Evolutionary conservation across 169 alveolate genomes (phyloP), one percentile per base, ranked within the genome.

Genomic region (Cytauxzoon felis): DNA sequence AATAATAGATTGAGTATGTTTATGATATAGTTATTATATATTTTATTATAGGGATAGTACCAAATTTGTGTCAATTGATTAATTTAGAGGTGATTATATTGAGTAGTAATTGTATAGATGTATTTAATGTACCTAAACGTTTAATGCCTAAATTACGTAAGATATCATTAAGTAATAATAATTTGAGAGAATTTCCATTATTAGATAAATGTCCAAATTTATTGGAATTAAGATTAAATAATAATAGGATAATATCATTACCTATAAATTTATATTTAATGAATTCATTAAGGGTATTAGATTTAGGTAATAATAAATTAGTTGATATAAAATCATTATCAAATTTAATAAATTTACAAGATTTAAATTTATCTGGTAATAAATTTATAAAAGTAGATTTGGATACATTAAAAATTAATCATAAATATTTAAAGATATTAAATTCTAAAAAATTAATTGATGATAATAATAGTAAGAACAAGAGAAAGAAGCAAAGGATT

Each of bases 71-170:
- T 48, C 64, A 66, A 36, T 60, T 83, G 21, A 65, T 70, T 36
- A 63, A 49, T 41, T 57, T 83, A 80, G 90, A 83, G 51, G 68
- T 78, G 45, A 40, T 83, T n/a, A 83, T 83, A 38, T 61, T 83
- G 33, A 78, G 82, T 43, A 78, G 79, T 42, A 83, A 83, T 45
- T 36, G 38, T 24, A 78, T 83, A 41, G 88, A 78, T 27, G 60
- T 51, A 1, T 63, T 83, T 32, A 56, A 56, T 32, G 30, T 63
- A 59, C 90, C 90, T 13, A 16, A 79, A 21, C 65, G 45, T 40
- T 45, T 49, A 42, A 83, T 78, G 87, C 30, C 21, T 52, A 72
- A 78, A 24, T 67, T 83, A 33, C 51, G 50, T 48, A 83, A 83
- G 58, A 78, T 83, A 13, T 67, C 90, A 0, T 78, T 83, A 16